Base-by-base conservation (phyloP, 179 eudicot species). In the Spergularia azorica region DNA sequence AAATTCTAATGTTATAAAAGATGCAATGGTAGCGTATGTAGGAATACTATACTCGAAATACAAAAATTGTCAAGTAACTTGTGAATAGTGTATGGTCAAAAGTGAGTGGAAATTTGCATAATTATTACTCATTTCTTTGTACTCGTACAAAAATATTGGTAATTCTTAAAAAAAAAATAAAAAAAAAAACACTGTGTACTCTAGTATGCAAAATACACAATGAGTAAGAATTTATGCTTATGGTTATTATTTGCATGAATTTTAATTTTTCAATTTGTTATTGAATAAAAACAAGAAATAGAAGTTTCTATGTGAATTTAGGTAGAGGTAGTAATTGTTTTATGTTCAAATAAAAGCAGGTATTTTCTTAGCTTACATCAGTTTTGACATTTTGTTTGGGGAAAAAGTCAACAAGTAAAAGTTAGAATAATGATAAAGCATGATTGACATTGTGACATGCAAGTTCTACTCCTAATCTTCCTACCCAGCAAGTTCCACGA, bases 31-130 rank as follows among this genome's bases (percentile, higher is more conserved):
- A 61, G 64, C 5, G 36, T 14, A 9, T 63, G 36, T 32, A 36
- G 39, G 4, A 77, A 36, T 63, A 62, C 21, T 16, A 43, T 51
- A 12, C 55, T 74, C 17, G 15, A 8, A 63, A 64, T 36, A 56
- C 3, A 36, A 32, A 46, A 67, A 67, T 1, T 8, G 51, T 43
- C 11, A 58, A 48, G 60, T 68, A 43, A 59, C 15, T 32, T n/a
- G 67, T 68, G 68, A 77, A 70, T 69, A 76, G 11, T 57, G 48
- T 76, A 60, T 26, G 66, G 50, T 68, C 32, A 17, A 15, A 68
- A 68, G 67, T 68, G 46, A 26, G 67, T 15, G 15, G 55, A 68
- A 16, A 60, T 50, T 76, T 77, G 63, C 71, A 48, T 52, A 48
- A 50, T 70, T 50, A 21, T 70, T 26, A 21, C 21, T 21, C 2